Conservation (phyloP, 1,284 basidiomycete species). For the Cutaneotrichosporon mucoides region DNA sequence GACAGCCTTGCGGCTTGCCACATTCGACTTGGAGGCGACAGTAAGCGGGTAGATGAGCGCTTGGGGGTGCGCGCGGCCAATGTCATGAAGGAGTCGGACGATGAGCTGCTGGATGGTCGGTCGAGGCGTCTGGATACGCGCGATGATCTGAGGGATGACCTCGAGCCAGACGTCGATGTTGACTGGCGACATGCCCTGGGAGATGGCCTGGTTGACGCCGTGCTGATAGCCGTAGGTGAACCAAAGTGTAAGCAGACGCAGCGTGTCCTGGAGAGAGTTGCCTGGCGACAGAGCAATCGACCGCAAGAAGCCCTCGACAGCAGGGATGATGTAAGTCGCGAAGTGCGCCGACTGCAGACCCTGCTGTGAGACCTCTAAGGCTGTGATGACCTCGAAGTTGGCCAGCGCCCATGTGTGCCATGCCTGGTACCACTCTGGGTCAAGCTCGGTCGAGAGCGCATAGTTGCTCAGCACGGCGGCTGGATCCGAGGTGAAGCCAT, state of each 20-base stretch:
- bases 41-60: constrained; percentile 97
- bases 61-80: constrained; percentile 95
- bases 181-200: constrained; percentile 79
- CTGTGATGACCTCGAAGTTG: constrained; percentile 91
- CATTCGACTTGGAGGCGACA: constrained; percentile 95
- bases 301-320: constrained; percentile 96
- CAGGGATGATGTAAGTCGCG: constrained; percentile 83
- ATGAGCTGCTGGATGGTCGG: constrained; percentile 84
- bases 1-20: constrained; percentile 72
- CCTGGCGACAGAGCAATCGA: constrained; percentile 88
- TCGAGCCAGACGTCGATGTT: constrained; percentile 98
- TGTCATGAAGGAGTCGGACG: constrained; percentile 81
- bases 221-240: constrained; percentile 95
- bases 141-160: constrained; percentile 98
- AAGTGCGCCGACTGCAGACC: constrained; percentile 69
- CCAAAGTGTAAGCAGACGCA: constrained; percentile 92
- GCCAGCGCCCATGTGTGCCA: constrained; percentile 99
- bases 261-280: constrained; percentile 91
- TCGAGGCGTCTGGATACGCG: constrained; percentile 93
- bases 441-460: constrained; percentile 82
- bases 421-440: constrained; percentile 94
- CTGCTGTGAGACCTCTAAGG: constrained; percentile 67
- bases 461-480: constrained; percentile 81
- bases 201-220: constrained; percentile 87
- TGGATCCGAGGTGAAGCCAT: constrained; percentile 57